Base-by-base conservation (phyloP, 2,329 filamentous ascomycete genomes). In the Cytospora piceicola region DNA sequence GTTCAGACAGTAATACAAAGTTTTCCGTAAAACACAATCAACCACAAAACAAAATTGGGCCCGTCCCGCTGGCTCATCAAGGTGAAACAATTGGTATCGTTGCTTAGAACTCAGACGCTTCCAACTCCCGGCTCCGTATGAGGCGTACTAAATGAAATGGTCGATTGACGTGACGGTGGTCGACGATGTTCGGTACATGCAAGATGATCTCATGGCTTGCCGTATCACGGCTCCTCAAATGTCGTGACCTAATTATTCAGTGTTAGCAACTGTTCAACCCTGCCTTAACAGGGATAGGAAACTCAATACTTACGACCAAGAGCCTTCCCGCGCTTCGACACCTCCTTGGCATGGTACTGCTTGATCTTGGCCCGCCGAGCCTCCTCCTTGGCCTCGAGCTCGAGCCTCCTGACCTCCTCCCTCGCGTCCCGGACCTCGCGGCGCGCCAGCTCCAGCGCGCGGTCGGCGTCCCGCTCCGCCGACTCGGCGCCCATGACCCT, bases 301-400 rank as follows among this genome's bases (percentile, higher is more conserved):
- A 24, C 20, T 22, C 27, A n/a, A 9, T 22, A 87, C 85, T 79
- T 81, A 90, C 88, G 85, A 64, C 89, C 88, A 66, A 91, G 83
- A n/a, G 84, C 82, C 76, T 88, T 87, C n/a, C 86, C 88, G 61
- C 88, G 81, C 85, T 89, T 90, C 7, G 85, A 87, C 34, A 91
- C 83, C 72, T 86, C 84, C 70, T 80, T 82, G 1, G 88, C 89
- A 72, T 90, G 85, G 61, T 82, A 80, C 76, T 89, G 83, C 83
- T 91, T 91, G 60, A 90, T 85, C 82, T 87, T 89, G 1, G 88
- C 88, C 52, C 83, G 75, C 27, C 88, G 79, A 2, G 88, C 85
- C 73, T 90, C 87, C 76, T 89, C 87, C 70, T 81, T 82, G 1
- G 88, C 88, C 77, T 91, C 89, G 60, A 81, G 74, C 79, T 91